Conservation (phyloP, 305 asterid genomes). For the Fraxinus nigra region DNA sequence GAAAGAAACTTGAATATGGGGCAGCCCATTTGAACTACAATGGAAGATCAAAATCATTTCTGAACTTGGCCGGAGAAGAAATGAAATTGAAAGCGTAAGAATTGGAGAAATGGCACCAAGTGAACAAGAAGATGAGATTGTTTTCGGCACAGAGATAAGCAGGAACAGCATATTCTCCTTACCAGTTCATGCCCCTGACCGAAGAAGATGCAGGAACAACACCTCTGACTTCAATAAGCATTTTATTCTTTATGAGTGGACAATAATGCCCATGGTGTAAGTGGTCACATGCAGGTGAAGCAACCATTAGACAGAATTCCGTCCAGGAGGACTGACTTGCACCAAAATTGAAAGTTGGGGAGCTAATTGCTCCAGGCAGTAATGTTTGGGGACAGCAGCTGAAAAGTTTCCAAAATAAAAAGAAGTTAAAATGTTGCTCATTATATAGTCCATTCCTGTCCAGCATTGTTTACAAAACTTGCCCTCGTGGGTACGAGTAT, state of each 20-base stretch:
- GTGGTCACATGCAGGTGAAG: neutral
- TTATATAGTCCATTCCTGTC: neutral
- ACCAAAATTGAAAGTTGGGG: neutral
- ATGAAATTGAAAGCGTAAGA: neutral
- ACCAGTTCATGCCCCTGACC: neutral
- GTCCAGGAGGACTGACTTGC: neutral
- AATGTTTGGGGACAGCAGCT: neutral
- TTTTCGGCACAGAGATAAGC: neutral
- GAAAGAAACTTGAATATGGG: neutral
- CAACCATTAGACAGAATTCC: neutral
- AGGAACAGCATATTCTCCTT: neutral
- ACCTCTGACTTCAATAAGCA: neutral
- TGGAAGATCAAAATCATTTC: neutral
- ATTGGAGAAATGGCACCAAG: constrained; percentile 1
- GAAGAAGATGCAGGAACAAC: neutral
- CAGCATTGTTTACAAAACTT: neutral
- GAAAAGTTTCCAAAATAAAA: neutral
- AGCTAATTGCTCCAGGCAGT: neutral
- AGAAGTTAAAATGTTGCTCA: neutral
- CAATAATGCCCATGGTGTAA: neutral
- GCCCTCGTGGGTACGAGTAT: neutral
- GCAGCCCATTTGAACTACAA: constrained; percentile 1
- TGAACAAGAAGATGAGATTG: neutral
- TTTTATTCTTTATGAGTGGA: neutral
- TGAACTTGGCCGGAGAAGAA: neutral